Percentiles rank a stretch among this genome's conserved stretches.
These are phyloP conservation scores for Mariannaea elegans DNA, from an alignment of 2,329 filamentous ascomycete species.

Conservation along the genomic window DNA sequence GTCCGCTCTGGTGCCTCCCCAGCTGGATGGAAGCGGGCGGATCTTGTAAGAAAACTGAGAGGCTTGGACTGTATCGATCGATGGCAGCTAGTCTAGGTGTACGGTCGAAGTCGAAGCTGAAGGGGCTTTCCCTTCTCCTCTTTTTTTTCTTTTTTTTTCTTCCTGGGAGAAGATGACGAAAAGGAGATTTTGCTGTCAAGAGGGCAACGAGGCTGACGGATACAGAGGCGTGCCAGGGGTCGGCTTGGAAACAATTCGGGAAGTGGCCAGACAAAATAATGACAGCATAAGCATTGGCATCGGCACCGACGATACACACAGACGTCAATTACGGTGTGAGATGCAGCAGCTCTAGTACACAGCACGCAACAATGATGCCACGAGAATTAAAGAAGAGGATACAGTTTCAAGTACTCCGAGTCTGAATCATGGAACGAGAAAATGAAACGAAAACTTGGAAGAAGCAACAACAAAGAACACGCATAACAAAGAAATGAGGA, in stretches of 20 bases:
- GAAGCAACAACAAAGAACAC: too few relatives aligned
- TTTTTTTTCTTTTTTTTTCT: too few relatives aligned
- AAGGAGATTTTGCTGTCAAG: not conserved
- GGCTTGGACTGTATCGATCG: not conserved
- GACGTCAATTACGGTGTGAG: not conserved
- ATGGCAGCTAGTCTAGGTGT: not conserved
- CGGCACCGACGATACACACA: not conserved
- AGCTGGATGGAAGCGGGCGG: not conserved
- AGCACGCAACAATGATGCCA: not conserved
- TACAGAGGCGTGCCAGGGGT: not conserved
- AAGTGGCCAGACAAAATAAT: conserved; percentile 11
- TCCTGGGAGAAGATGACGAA: not conserved
- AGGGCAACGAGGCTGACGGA: not conserved
- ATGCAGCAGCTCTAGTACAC: too few relatives aligned
- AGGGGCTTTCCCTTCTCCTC: too few relatives aligned
- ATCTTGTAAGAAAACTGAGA: not conserved
- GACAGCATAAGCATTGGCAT: conserved; percentile 7
- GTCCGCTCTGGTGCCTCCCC: conserved; percentile 2
- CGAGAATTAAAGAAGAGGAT: too few relatives aligned
- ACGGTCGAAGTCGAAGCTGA: not conserved
- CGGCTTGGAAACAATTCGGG: conserved; percentile 2
- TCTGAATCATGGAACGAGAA: too few relatives aligned
- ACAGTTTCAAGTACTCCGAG: too few relatives aligned
- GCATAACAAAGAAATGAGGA: too few relatives aligned
- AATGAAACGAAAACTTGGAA: too few relatives aligned